Conservation (phyloP, 495 filamentous ascomycete genomes). For the Talaromyces thailandensis region DNA sequence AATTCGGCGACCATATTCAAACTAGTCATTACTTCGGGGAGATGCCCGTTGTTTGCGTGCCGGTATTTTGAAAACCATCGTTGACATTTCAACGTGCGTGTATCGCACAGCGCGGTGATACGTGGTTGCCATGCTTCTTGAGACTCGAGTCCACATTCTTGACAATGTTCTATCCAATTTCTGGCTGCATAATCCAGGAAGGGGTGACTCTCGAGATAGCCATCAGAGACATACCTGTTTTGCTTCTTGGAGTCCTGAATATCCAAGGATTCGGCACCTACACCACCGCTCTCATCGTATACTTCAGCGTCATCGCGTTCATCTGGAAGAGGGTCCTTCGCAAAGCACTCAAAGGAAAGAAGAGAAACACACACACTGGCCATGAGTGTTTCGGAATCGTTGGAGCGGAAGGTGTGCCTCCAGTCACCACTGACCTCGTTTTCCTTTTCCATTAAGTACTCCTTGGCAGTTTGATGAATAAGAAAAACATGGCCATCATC, state of each 20-base stretch:
- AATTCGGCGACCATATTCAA: neutral
- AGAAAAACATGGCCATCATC: conserved; percentile 25
- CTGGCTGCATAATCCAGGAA: conserved; percentile 25
- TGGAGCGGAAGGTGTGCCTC: conserved; percentile 14
- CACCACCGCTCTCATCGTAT: neutral
- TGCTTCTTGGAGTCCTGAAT: neutral
- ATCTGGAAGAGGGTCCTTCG: neutral
- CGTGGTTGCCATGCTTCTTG: neutral
- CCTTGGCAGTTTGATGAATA: conserved; percentile 35
- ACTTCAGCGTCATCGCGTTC: neutral
- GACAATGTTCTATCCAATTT: conserved; percentile 21
- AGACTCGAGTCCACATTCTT: conserved; percentile 2
- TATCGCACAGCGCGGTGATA: neutral
- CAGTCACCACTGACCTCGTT: neutral
- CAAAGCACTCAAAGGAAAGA: conserved; percentile 12
- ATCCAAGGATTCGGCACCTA: neutral
- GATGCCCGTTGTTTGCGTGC: neutral
- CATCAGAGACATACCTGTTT: neutral
- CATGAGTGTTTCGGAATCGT: conserved; percentile 19
- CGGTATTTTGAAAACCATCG: conserved; percentile 1
- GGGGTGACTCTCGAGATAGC: conserved; percentile 1
- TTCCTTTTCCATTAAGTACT: conserved; percentile 20
- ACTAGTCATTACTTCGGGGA: neutral
- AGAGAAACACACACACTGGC: conserved; percentile 23
- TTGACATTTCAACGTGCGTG: neutral